Evolutionary conservation across 2,329 filamentous ascomycete species (phyloP), one percentile per base, ranked within the genome.

Genomic region (Penicillium sp.): DNA sequence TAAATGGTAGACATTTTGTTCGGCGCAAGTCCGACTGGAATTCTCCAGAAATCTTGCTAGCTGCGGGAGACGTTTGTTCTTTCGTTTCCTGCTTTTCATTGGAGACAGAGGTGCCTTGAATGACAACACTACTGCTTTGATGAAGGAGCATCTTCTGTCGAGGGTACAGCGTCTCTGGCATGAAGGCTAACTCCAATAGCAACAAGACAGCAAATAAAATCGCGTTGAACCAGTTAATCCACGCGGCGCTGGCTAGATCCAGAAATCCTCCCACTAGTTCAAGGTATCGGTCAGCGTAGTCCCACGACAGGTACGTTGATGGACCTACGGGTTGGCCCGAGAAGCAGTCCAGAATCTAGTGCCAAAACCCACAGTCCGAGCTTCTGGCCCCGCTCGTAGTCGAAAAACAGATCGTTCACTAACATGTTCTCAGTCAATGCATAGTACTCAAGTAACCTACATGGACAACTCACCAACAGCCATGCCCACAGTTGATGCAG

Each of bases 121-220:
- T 19, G 0, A 24, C 50, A 2, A 53, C 59, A 3, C 11, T 52
- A 19, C 37, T 43, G 0, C 43, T 55, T 43, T 64, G 60, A 3
- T 76, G 74, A 59, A 60, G 67, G 1, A 82, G 74, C 81, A 85
- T 83, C 5, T 76, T 68, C 36, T 77, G 77, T 3, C 83, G 78
- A 0, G 83, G 83, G 62, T 85, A 86, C 5, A 86, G 73, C 0
- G 84, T 85, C 69, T 86, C 83, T 1, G 83, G 80, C 64, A 86
- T 77, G 60, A 84, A 78, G 3, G 78, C 66, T 11, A 85, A 56
- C 63, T 85, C 80, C 2, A 81, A 71, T 6, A 80, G 41, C 2
- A 85, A 70, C 2, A 85, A 72, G 0, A 75, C 66, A 1, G 70
- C 83, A 59, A 85, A 83, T 5, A 85, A 63, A 52, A 86, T 84